Conservation (phyloP, 169 alveolate species). For the Plasmodium relictum region DNA sequence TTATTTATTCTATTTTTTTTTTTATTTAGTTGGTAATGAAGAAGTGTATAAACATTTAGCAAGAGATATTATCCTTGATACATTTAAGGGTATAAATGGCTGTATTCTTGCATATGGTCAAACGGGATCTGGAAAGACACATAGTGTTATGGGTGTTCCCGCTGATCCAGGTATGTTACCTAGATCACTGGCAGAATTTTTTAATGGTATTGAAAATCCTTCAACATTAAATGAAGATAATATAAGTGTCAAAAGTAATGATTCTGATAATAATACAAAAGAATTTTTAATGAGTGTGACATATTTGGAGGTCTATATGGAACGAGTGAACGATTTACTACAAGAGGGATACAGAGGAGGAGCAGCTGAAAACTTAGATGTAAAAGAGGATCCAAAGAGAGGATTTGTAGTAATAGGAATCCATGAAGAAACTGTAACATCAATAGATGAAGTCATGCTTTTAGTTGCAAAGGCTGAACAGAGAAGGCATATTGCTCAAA, state of each 20-base stretch:
- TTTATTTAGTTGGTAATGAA: conserved; percentile 79
- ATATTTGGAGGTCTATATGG: conserved; percentile 90
- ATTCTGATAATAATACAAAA: conserved; percentile 83
- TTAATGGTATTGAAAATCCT: conserved; percentile 85
- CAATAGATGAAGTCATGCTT: conserved; percentile 87
- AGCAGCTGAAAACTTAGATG: conserved; percentile 84
- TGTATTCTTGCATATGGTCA: conserved; percentile 87
- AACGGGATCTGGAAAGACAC: conserved; percentile 88
- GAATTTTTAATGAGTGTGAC: conserved; percentile 88
- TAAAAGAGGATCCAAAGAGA: conserved; percentile 90
- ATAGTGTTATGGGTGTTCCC: conserved; percentile 86
- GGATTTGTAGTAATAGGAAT: conserved; percentile 89
- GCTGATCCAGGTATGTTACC: conserved; percentile 88
- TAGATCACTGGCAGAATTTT: conserved; percentile 87
- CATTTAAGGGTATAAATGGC: conserved; percentile 87
- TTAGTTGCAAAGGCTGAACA: conserved; percentile 87
- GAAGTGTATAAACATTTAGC: conserved; percentile 85
- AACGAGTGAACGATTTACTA: conserved; percentile 89
- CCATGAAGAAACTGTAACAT: conserved; percentile 86
- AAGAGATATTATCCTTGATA: conserved; percentile 83
- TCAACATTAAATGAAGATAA: conserved; percentile 83
- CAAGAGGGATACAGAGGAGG: conserved; percentile 86
- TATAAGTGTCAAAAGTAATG: conserved; percentile 65
- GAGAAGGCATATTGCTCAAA: conserved; percentile 87
- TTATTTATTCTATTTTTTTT: not conserved